Evolutionary conservation across 306 rosid species (phyloP), one percentile per base, ranked within the genome.

Genomic region (Glycyrrhiza uralensis): DNA sequence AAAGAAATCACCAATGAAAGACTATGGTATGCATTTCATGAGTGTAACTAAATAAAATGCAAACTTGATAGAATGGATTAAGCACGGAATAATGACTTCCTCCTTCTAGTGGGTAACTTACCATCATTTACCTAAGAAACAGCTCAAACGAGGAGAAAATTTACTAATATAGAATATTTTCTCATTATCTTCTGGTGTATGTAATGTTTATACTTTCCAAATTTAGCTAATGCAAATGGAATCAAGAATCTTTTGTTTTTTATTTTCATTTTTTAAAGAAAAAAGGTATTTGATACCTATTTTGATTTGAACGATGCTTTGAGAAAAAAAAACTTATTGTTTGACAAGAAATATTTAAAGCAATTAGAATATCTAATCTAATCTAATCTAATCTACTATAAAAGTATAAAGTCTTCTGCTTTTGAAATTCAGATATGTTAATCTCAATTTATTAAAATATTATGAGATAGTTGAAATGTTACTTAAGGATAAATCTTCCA

Each of bases 21-120:
- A 15, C 67, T 12, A 17, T 71, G 76, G 76, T 78, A 72, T 30
- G 52, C 30, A 80, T 74, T 77, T 77, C 5, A 14, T n/a, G n/a
- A n/a, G 66, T 55, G 58, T 56, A 61, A 55, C 54, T 10, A 17
- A 39, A 60, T 29, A 13, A 18, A n/a, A 24, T 12, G 15, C 29
- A 18, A 60, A 45, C 8, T n/a, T n/a, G n/a, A n/a, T n/a, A n/a
- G n/a, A n/a, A n/a, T 60, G 5, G 52, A 60, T 50, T 29, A 51
- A 7, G 18, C n/a, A 9, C 19, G 19, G n/a, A n/a, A n/a, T n/a
- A n/a, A n/a, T n/a, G n/a, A n/a, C n/a, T n/a, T n/a, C 35, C 19
- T 44, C 69, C 72, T 29, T 54, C 60, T 36, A 20, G 22, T n/a
- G 11, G 11, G 15, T 11, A 12, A 1, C 46, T 32, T 32, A 32